phyloP scores from a whole-genome alignment of 257 asterid species.

The Verbascum thapsus region DNA sequence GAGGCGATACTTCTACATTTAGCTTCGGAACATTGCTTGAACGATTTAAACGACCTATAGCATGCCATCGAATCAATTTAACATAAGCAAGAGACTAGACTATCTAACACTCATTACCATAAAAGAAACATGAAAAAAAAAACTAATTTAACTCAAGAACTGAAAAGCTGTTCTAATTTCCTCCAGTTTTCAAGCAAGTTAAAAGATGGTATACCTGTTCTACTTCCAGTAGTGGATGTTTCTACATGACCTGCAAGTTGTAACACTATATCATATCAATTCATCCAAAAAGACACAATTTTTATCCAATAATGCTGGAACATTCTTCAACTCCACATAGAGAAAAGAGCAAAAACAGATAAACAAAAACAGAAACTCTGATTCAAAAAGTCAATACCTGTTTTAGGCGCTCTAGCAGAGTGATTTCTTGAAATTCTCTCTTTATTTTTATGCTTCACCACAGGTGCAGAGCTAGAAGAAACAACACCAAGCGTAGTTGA shows the following conservation, averaged over 20 bases:
- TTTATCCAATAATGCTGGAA: slow-evolving; percentile 16
- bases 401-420: slow-evolving; percentile 30
- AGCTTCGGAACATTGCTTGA: slow-evolving; percentile 45
- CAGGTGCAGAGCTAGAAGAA: slow-evolving; percentile 31
- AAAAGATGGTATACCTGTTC: slow-evolving; percentile 23
- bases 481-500: slow-evolving; percentile 27
- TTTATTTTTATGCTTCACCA: slow-evolving; percentile 27
- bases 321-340: slow-evolving; percentile 3
- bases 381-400: slow-evolving; percentile 29
- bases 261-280: slow-evolving; percentile 16
- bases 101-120: neutral
- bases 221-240: slow-evolving; percentile 20
- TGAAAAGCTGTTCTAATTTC: neutral
- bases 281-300: slow-evolving; percentile 12
- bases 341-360: neutral
- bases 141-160: neutral
- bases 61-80: slow-evolving; percentile 15
- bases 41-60: slow-evolving; percentile 42
- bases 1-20: slow-evolving; percentile 84
- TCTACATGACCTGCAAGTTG: slow-evolving; percentile 26
- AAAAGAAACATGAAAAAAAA: neutral
- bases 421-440: slow-evolving; percentile 29
- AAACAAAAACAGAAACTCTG: neutral
- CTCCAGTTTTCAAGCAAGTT: neutral
- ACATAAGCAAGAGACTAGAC: neutral